phyloP scores from a whole-genome alignment of 1,284 basidiomycete genomes.

The Ustilago trichophora region DNA sequence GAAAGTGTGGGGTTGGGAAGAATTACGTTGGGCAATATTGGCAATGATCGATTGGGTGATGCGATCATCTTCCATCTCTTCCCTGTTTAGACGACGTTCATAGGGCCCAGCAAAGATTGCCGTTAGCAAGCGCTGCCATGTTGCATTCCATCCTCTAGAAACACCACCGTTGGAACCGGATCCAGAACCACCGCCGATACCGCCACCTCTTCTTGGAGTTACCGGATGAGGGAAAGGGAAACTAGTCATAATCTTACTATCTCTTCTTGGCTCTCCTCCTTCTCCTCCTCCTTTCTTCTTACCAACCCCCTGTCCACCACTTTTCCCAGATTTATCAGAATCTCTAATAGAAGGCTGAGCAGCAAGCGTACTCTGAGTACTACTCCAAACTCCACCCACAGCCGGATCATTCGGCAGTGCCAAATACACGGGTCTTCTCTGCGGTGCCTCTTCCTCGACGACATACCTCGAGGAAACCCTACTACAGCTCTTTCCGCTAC shows the following conservation, averaged over 20 bases:
- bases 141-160: too few species aligned
- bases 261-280: not conserved
- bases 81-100: conserved; percentile 25
- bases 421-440: conserved; percentile 21
- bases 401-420: conserved; percentile 34
- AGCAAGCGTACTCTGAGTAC: conserved; percentile 1
- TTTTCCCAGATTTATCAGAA: too few species aligned
- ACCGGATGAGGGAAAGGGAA: conserved; percentile 51
- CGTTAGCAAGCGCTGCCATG: conserved; percentile 29
- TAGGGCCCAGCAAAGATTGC: conserved; percentile 41
- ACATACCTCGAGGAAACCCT: conserved; percentile 23
- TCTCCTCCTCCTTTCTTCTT: too few species aligned
- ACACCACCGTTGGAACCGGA: too few species aligned
- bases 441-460: conserved; percentile 32
- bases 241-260: conserved; percentile 46
- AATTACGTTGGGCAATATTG: conserved; percentile 15
- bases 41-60: conserved; percentile 30
- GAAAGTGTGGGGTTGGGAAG: not conserved
- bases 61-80: conserved; percentile 31
- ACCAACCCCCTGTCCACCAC: too few species aligned
- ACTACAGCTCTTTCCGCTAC: too few species aligned
- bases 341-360: too few species aligned
- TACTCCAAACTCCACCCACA: conserved; percentile 19
- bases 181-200: not conserved
- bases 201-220: conserved; percentile 7